Percentiles rank a stretch among this genome's conserved stretches.
phyloP scores from a whole-genome alignment of 2,329 filamentous ascomycete genomes.

The Aspergillus pseudonomiae region DNA sequence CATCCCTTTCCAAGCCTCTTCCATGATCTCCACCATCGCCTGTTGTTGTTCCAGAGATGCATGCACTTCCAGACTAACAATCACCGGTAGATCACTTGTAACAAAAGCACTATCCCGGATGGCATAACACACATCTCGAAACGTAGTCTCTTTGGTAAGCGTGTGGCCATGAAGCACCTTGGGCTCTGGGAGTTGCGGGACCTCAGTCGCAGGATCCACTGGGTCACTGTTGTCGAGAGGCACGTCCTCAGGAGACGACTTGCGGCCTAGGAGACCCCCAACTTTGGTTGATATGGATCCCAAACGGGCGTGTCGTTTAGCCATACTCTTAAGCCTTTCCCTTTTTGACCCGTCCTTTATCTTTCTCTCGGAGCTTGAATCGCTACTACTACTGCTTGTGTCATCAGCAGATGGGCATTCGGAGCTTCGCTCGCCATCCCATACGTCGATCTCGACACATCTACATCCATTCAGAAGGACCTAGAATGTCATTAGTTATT shows the following conservation, averaged over 20 bases:
- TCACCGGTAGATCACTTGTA: conserved; percentile 75
- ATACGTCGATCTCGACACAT: conserved; percentile 94
- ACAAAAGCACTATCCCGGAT: conserved; percentile 79
- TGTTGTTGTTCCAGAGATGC: conserved; percentile 80
- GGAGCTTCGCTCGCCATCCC: conserved; percentile 68
- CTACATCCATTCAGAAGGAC: conserved; percentile 77
- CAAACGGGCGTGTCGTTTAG: conserved; percentile 10
- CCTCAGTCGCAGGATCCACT: conserved; percentile 8
- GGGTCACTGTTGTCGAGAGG: neutral
- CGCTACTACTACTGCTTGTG: conserved; percentile 36
- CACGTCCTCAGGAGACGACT: conserved; percentile 12
- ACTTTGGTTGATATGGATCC: conserved; percentile 27
- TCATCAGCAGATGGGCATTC: conserved; percentile 32
- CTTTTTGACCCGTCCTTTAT: conserved; percentile 26
- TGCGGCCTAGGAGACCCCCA: conserved; percentile 25
- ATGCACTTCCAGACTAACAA: conserved; percentile 92
- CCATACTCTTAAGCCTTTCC: conserved; percentile 4
- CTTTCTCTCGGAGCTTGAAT: conserved; percentile 29
- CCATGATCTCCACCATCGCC: conserved; percentile 92
- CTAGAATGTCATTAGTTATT: conserved; percentile 40
- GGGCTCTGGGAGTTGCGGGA: conserved; percentile 62
- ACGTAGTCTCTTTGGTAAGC: conserved; percentile 80
- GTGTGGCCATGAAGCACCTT: conserved; percentile 86
- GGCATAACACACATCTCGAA: conserved; percentile 81
- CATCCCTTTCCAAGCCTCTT: conserved; percentile 77